Evolutionary conservation across 768 basidiomycete species (phyloP).

Genomic region (Lactarius hengduanensis): DNA sequence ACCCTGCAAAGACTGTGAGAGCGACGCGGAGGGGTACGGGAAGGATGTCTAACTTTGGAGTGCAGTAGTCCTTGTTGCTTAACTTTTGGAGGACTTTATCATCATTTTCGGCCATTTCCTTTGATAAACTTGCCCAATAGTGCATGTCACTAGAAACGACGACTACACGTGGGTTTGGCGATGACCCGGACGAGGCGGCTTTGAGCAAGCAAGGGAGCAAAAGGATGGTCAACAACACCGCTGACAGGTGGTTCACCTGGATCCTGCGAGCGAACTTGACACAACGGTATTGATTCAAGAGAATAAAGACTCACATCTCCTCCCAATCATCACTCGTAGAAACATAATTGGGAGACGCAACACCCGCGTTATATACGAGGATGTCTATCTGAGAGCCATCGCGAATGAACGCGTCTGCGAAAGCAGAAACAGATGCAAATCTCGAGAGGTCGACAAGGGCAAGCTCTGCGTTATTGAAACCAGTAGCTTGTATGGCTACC

Average conservation of each 20-base stretch:
- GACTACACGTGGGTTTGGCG: constrained; percentile 22
- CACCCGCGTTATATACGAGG: constrained; percentile 34
- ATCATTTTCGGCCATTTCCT: constrained; percentile 14
- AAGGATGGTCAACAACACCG: constrained; percentile 13
- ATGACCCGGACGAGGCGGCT: constrained; percentile 17
- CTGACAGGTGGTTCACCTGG: constrained; percentile 42
- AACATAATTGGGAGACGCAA: constrained; percentile 31
- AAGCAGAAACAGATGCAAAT: constrained; percentile 33
- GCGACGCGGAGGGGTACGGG: background rate
- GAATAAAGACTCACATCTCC: constrained; percentile 27
- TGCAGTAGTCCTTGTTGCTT: constrained; percentile 18
- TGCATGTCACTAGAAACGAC: constrained; percentile 26
- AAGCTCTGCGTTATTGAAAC: constrained; percentile 20
- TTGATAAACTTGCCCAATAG: constrained; percentile 4
- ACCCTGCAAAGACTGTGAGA: constrained; percentile 2
- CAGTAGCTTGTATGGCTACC: constrained; percentile 24
- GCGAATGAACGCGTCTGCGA: constrained; percentile 29
- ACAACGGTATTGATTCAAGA: background rate
- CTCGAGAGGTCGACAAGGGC: constrained; percentile 32
- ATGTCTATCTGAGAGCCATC: constrained; percentile 33
- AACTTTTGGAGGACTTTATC: constrained; percentile 15
- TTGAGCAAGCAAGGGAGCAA: constrained; percentile 24
- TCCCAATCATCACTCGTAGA: constrained; percentile 35
- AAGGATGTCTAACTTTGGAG: constrained; percentile 10
- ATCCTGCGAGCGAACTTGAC: constrained; percentile 35